Percentiles rank a stretch among this genome's conserved stretches.
Evolutionary conservation across 192 early-diverging fungal genomes (phyloP).

Genomic region (Gamsiella multidivaricata): DNA sequence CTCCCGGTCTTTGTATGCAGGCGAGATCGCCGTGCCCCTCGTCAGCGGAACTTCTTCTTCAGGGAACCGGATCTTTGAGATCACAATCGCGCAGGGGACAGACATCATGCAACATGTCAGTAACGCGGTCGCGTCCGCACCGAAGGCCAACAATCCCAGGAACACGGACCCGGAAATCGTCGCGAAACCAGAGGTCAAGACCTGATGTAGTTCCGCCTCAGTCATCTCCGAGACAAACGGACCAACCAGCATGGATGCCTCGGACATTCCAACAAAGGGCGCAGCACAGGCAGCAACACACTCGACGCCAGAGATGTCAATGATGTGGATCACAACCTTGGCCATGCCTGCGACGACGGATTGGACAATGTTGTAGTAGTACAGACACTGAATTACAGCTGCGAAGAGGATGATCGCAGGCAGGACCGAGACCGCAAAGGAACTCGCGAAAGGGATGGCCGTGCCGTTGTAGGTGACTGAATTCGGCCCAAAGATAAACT

Average conservation of each 20-base stretch:
- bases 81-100: slow-evolving; percentile 82
- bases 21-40: slow-evolving; percentile 70
- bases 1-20: slow-evolving; percentile 69
- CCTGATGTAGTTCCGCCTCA: slow-evolving; percentile 83
- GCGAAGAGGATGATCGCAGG: slow-evolving; percentile 92
- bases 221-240: slow-evolving; percentile 90
- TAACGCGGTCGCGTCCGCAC: slow-evolving; percentile 70
- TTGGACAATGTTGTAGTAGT: slow-evolving; percentile 88
- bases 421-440: slow-evolving; percentile 78
- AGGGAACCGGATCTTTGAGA: slow-evolving; percentile 88
- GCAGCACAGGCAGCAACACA: slow-evolving; percentile 87
- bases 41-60: slow-evolving; percentile 86
- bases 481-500: slow-evolving; percentile 74
- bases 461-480: slow-evolving; percentile 41
- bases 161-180: slow-evolving; percentile 91
- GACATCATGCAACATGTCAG: slow-evolving; percentile 94
- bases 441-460: slow-evolving; percentile 2
- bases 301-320: slow-evolving; percentile 87
- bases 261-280: slow-evolving; percentile 86
- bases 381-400: slow-evolving; percentile 82
- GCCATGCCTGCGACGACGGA: slow-evolving; percentile 80
- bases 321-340: slow-evolving; percentile 68
- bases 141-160: slow-evolving; percentile 76
- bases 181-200: slow-evolving; percentile 92
- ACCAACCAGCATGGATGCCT: slow-evolving; percentile 82